Evolutionary conservation across 2,329 filamentous ascomycete genomes (phyloP).

Genomic region (Fusarium coicis): DNA sequence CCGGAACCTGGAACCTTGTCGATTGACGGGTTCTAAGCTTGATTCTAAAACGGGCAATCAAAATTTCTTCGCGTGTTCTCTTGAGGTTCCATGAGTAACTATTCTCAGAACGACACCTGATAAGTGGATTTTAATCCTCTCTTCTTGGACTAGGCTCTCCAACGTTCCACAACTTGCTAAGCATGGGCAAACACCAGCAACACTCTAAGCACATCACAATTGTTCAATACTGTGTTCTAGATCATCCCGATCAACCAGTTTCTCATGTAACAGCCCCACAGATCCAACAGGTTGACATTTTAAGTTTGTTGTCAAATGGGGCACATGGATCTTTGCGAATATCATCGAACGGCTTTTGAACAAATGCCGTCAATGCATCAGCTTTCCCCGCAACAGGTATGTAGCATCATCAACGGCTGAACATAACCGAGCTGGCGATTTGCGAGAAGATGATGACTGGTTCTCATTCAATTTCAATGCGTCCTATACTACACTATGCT

Average conservation of each 20-base stretch:
- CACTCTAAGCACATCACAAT: neutral
- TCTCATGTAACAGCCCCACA: neutral
- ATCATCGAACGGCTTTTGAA: neutral
- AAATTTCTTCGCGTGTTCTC: neutral
- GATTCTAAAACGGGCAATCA: neutral
- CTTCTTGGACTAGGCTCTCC: neutral
- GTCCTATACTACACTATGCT: neutral
- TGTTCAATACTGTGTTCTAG: neutral
- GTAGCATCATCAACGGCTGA: conserved; percentile 9
- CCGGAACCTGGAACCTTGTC: conserved; percentile 24
- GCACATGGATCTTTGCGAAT: conserved; percentile 1
- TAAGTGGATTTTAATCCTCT: neutral
- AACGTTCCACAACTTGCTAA: neutral
- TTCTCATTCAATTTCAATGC: neutral
- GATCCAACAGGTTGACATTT: neutral
- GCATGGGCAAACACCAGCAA: neutral
- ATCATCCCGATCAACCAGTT: neutral
- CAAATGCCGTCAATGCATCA: conserved; percentile 2
- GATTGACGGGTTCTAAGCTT: conserved; percentile 2
- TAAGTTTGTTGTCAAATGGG: conserved; percentile 6
- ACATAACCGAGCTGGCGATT: neutral
- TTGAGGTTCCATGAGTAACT: neutral
- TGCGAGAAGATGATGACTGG: conserved; percentile 16
- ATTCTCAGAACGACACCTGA: neutral
- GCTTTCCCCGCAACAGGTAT: conserved; percentile 21